These are phyloP conservation scores for Penicillium janthinellum DNA, from an alignment of 2,329 filamentous ascomycete species.

Conservation along the genomic window DNA sequence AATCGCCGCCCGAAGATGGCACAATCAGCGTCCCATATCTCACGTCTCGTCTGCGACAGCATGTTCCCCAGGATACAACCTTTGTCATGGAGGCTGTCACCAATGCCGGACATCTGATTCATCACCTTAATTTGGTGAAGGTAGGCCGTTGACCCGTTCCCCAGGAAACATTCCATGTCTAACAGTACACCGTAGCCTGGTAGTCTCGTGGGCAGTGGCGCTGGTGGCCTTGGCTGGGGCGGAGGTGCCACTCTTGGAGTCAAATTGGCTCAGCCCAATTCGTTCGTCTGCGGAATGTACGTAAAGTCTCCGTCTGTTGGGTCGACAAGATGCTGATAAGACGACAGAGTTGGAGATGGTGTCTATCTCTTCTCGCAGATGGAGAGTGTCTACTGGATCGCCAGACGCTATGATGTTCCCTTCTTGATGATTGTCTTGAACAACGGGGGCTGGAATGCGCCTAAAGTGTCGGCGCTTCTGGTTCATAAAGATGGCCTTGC, in stretches of 20 bases:
- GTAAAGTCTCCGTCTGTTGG: background rate
- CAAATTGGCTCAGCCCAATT: constrained; percentile 64
- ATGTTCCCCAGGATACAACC: constrained; percentile 64
- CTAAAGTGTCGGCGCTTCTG: constrained; percentile 58
- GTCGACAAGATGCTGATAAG: background rate
- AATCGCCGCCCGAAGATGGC: constrained; percentile 6
- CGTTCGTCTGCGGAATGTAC: constrained; percentile 59
- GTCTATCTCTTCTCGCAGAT: constrained; percentile 67
- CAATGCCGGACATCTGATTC: constrained; percentile 51
- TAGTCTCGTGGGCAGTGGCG: constrained; percentile 51
- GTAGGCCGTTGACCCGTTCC: background rate
- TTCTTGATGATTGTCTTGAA: constrained; percentile 67
- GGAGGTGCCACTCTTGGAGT: constrained; percentile 73
- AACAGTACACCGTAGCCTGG: constrained; percentile 14
- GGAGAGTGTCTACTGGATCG: constrained; percentile 68
- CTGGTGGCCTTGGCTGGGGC: constrained; percentile 76
- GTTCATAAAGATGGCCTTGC: constrained; percentile 64
- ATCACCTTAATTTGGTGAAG: constrained; percentile 25
- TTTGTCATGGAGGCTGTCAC: constrained; percentile 78
- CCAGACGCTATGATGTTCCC: constrained; percentile 63
- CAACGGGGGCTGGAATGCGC: constrained; percentile 64
- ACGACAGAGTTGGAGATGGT: constrained; percentile 59
- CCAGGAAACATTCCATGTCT: background rate
- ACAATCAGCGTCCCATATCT: constrained; percentile 56
- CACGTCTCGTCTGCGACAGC: constrained; percentile 54